Evolutionary conservation across 768 basidiomycete genomes (phyloP).

Genomic region (Gloeostereum incarnatum): DNA sequence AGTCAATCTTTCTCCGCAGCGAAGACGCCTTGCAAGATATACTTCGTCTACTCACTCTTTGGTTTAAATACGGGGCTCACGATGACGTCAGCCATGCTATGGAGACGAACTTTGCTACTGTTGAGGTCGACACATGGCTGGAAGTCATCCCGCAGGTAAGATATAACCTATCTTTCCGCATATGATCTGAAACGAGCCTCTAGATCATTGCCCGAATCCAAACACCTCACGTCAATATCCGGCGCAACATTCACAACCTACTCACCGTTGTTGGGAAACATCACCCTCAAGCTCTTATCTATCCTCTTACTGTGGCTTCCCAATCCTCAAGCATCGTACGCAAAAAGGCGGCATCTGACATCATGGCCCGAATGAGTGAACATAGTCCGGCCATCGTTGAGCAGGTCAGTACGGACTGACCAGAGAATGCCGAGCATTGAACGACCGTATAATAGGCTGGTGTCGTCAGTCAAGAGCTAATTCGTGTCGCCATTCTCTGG

Average conservation of each 20-base stretch:
- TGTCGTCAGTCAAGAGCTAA: conserved; percentile 88
- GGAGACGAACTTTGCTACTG: conserved; percentile 74
- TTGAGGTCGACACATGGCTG: conserved; percentile 96
- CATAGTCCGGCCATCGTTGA: conserved; percentile 83
- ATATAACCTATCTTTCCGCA: neutral
- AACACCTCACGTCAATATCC: conserved; percentile 81
- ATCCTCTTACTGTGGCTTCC: conserved; percentile 91
- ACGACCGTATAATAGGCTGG: conserved; percentile 45
- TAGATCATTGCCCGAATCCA: conserved; percentile 98
- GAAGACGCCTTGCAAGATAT: conserved; percentile 94
- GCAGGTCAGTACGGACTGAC: conserved; percentile 40
- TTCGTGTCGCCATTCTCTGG: conserved; percentile 97
- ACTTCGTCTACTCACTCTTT: conserved; percentile 83
- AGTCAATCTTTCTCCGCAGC: conserved; percentile 83
- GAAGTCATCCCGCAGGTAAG: conserved; percentile 95
- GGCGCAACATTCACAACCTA: conserved; percentile 81
- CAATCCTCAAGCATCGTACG: conserved; percentile 86
- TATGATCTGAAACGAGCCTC: neutral
- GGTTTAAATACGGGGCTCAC: conserved; percentile 96
- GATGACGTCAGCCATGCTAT: conserved; percentile 88
- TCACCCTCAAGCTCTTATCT: conserved; percentile 96
- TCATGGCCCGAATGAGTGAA: conserved; percentile 91
- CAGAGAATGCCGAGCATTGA: neutral
- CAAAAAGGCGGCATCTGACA: conserved; percentile 70
- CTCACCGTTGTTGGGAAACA: conserved; percentile 90